These are phyloP conservation scores for Cladosporium sp. DNA, from an alignment of 2,329 filamentous ascomycete species.

Conservation along the genomic window DNA sequence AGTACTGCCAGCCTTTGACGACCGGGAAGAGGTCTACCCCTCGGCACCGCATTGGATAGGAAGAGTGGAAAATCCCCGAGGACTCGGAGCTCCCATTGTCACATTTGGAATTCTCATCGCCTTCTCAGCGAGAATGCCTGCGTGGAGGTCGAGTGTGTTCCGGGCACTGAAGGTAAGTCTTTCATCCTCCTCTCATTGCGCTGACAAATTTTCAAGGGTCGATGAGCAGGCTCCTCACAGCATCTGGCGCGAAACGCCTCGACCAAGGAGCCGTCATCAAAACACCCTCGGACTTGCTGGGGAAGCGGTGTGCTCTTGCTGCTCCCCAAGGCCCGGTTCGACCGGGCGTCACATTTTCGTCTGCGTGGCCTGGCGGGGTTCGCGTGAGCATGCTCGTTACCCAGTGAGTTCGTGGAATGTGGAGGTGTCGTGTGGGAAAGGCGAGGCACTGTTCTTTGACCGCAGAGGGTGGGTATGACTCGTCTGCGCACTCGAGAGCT, in stretches of 20 bases:
- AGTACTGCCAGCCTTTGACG: too few relatives aligned
- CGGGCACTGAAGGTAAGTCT: neutral
- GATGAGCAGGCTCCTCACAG: neutral
- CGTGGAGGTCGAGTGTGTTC: neutral
- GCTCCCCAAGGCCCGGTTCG: conserved; percentile 1
- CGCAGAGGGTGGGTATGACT: neutral
- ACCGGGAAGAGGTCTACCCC: too few relatives aligned
- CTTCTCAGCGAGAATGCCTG: too few relatives aligned
- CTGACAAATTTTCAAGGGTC: neutral
- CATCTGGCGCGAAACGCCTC: neutral
- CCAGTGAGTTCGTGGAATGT: neutral
- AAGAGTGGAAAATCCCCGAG: too few relatives aligned
- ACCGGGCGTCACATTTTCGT: conserved; percentile 1
- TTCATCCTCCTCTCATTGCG: neutral
- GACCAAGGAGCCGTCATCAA: neutral
- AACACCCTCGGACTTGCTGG: neutral
- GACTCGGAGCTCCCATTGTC: too few relatives aligned
- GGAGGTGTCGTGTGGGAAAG: neutral
- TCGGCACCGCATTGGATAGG: too few relatives aligned
- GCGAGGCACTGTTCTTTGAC: neutral
- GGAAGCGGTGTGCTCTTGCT: neutral
- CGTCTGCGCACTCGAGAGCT: neutral
- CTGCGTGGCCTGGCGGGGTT: neutral
- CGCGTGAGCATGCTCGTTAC: neutral
- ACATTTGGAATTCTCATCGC: too few relatives aligned